A percentile compares a stretch with the other conserved stretches of the same genome.
phyloP scores from a whole-genome alignment of 108 stramenopile species.

The Seminavis robusta region DNA sequence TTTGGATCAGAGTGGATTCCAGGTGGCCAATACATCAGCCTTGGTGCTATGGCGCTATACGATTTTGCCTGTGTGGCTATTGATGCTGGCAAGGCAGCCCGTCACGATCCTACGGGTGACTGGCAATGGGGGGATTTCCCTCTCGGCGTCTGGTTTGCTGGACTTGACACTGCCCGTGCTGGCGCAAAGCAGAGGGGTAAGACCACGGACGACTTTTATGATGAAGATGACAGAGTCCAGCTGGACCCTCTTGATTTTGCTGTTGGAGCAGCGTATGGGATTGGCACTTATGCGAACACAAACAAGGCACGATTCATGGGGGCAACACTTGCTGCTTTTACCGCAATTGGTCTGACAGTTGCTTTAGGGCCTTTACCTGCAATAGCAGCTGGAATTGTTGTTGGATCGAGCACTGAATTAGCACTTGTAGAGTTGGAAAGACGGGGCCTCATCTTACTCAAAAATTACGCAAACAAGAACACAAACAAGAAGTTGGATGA shows the following conservation, averaged over 20 bases:
- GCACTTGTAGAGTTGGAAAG: too few species aligned
- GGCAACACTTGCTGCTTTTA: conserved; percentile 1
- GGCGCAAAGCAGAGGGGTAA: conserved; percentile 7
- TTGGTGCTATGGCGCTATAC: background rate
- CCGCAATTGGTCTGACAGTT: conserved; percentile 1
- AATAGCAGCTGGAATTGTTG: too few species aligned
- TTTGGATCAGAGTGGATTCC: conserved; percentile 2
- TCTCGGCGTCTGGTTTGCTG: background rate
- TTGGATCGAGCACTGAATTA: too few species aligned
- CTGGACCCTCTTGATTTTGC: conserved; percentile 12
- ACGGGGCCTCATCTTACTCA: too few species aligned
- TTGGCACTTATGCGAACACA: conserved; percentile 2
- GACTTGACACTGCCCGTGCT: background rate
- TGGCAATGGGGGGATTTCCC: conserved; percentile 1
- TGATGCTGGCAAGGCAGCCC: conserved; percentile 3
- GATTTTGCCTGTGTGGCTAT: background rate
- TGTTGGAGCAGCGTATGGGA: conserved; percentile 1
- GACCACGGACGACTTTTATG: background rate
- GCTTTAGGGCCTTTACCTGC: background rate
- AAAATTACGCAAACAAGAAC: too few species aligned
- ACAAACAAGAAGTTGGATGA: too few species aligned
- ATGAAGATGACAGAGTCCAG: conserved; percentile 7
- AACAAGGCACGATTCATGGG: conserved; percentile 13
- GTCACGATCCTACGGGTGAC: background rate
- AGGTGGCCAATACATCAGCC: background rate